These are phyloP conservation scores for Dalbergia cochinchinensis DNA, from an alignment of 306 rosid species.

Conservation along the genomic window DNA sequence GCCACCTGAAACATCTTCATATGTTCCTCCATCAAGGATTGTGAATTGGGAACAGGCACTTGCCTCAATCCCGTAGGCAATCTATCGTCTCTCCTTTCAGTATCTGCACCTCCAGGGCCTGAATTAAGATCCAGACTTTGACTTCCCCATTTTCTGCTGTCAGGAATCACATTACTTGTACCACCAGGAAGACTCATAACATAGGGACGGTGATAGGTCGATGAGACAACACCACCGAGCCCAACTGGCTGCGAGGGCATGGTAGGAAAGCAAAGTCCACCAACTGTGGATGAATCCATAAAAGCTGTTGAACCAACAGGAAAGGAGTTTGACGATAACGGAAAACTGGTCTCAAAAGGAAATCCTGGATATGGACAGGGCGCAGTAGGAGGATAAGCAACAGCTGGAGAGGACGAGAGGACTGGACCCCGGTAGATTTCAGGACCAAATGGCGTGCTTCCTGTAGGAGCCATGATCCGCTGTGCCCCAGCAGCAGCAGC, in stretches of 20 bases:
- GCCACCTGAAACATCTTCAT: slow-evolving; percentile 78
- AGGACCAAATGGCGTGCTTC: slow-evolving; percentile 70
- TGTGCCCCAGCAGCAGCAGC: slow-evolving; percentile 70
- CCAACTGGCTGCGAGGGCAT: slow-evolving; percentile 84
- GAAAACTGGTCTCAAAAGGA: slow-evolving; percentile 86
- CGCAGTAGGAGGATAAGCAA: slow-evolving; percentile 69
- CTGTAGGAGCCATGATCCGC: slow-evolving; percentile 77
- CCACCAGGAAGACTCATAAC: slow-evolving; percentile 85
- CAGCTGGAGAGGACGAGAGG: slow-evolving; percentile 86
- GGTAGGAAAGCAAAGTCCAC: slow-evolving; percentile 81
- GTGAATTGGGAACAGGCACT: slow-evolving; percentile 71
- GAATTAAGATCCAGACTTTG: slow-evolving; percentile 93
- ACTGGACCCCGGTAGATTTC: slow-evolving; percentile 85
- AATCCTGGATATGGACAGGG: slow-evolving; percentile 85
- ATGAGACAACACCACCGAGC: slow-evolving; percentile 73
- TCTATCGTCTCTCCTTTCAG: slow-evolving; percentile 80
- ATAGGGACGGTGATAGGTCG: slow-evolving; percentile 74
- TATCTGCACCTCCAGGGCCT: slow-evolving; percentile 76
- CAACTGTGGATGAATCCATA: slow-evolving; percentile 80
- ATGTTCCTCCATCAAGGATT: slow-evolving; percentile 77
- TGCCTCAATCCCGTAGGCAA: slow-evolving; percentile 73
- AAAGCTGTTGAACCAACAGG: slow-evolving; percentile 83
- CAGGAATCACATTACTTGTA: slow-evolving; percentile 72
- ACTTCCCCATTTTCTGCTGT: slow-evolving; percentile 90
- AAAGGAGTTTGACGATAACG: slow-evolving; percentile 76